Evolutionary conservation across 768 basidiomycete species (phyloP).

Genomic region (Collybiopsis confluens): DNA sequence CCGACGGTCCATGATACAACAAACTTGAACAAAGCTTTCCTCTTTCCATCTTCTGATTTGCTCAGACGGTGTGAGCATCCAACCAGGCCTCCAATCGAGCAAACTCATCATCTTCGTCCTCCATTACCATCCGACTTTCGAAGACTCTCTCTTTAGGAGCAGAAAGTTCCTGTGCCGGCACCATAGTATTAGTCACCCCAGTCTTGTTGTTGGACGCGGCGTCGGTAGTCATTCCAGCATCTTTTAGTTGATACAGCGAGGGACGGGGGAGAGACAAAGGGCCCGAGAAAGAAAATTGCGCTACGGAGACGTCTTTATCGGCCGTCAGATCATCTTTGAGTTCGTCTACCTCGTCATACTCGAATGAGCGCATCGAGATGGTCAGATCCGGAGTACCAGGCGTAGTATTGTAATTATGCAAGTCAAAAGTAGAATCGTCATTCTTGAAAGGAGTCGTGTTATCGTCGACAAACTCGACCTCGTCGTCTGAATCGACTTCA

Average conservation of each 20-base stretch:
- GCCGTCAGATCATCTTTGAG: slow-evolving; percentile 3
- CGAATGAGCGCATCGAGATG: slow-evolving; percentile 8
- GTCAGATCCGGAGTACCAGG: slow-evolving; percentile 17
- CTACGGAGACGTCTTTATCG: background rate
- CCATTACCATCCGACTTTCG: slow-evolving; percentile 26
- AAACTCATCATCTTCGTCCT: slow-evolving; percentile 40
- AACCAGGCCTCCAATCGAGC: slow-evolving; percentile 70
- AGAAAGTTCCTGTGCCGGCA: background rate
- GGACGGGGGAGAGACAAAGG: background rate
- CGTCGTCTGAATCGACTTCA: slow-evolving; percentile 6
- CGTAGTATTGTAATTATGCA: slow-evolving; percentile 13
- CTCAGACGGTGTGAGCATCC: slow-evolving; percentile 17
- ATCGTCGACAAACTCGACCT: slow-evolving; percentile 8
- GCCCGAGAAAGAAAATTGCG: background rate
- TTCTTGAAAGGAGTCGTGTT: background rate
- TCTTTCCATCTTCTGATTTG: no score
- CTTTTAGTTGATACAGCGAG: background rate
- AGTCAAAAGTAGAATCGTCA: slow-evolving; percentile 30
- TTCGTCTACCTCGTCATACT: slow-evolving; percentile 1
- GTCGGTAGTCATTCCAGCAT: no score
- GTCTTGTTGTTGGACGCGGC: no score
- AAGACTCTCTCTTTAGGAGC: background rate
- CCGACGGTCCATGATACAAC: no score
- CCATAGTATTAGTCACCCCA: no score
- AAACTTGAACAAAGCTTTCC: no score